Conservation (phyloP, 139 green algal genomes). For the Chlorella sp. region DNA sequence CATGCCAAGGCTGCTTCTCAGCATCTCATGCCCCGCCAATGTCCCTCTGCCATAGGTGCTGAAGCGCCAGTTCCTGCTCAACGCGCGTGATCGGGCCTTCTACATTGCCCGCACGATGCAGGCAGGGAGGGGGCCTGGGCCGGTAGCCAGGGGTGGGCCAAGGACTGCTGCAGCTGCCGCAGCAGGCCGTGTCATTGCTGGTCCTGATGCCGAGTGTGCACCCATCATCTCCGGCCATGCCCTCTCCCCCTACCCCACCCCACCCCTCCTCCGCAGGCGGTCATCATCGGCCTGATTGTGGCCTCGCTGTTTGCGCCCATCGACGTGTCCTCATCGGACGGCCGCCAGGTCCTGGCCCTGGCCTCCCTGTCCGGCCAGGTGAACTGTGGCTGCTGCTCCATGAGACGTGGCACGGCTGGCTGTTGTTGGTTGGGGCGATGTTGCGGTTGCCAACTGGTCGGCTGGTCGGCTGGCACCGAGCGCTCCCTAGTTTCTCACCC, state of each 20-base stretch:
- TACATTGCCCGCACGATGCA: conserved; percentile 16
- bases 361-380: conserved; percentile 63
- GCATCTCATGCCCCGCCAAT: background rate
- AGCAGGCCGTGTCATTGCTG: no score
- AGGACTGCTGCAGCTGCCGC: no score
- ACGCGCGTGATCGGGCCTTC: conserved; percentile 11
- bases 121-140: background rate
- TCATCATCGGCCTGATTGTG: conserved; percentile 40
- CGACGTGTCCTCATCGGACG: background rate
- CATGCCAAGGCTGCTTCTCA: background rate
- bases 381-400: no score
- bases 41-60: background rate
- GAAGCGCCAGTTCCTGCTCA: conserved; percentile 15
- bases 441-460: no score
- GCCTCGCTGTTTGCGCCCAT: conserved; percentile 36
- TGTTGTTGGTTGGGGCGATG: no score
- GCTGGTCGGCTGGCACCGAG: no score
- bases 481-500: no score
- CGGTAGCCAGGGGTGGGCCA: no score
- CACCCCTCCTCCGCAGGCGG: conserved; percentile 3
- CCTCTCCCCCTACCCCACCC: background rate
- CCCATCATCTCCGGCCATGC: no score
- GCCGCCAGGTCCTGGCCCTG: conserved; percentile 58
- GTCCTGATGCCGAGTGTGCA: no score
- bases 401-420: no score